Conservation (phyloP, 768 basidiomycete species). For the Rhizopogon salebrosus region DNA sequence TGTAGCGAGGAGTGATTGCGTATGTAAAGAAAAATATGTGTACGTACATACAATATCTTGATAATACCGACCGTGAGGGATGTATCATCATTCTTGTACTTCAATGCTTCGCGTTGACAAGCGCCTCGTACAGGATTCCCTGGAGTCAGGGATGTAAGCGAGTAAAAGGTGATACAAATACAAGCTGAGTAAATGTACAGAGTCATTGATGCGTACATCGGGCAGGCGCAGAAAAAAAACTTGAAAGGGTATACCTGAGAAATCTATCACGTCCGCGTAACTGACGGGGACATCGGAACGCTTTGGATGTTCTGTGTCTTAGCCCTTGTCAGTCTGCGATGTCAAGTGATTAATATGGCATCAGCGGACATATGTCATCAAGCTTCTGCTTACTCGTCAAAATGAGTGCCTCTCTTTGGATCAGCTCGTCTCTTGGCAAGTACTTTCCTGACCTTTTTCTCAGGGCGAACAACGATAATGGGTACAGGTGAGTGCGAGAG, state of each 20-base stretch:
- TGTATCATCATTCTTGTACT: too few relatives aligned
- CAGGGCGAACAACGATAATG: slow-evolving; percentile 91
- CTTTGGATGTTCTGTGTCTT: slow-evolving; percentile 11
- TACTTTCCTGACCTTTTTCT: slow-evolving; percentile 79
- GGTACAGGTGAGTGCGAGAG: slow-evolving; percentile 92
- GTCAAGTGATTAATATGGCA: slow-evolving; percentile 3
- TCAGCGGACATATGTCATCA: background rate
- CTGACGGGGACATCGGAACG: slow-evolving; percentile 9
- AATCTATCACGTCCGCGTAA: slow-evolving; percentile 11
- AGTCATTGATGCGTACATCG: background rate
- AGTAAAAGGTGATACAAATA: background rate
- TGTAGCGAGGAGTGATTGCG: too few relatives aligned
- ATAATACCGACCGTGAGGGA: too few relatives aligned
- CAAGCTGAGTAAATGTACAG: background rate
- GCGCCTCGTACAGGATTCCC: too few relatives aligned
- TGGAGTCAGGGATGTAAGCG: too few relatives aligned
- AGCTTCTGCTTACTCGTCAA: slow-evolving; percentile 48
- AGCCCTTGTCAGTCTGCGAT: slow-evolving; percentile 7
- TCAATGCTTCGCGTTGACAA: too few relatives aligned
- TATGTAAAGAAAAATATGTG: too few relatives aligned
- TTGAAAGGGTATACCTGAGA: background rate
- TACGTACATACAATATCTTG: too few relatives aligned
- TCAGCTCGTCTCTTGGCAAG: slow-evolving; percentile 83
- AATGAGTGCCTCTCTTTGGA: slow-evolving; percentile 83
- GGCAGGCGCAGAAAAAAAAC: background rate